Percentiles rank a stretch among this genome's conserved stretches.
These are phyloP conservation scores for Klebsormidium nitens DNA, from an alignment of 139 green algal species.

Conservation along the genomic window DNA sequence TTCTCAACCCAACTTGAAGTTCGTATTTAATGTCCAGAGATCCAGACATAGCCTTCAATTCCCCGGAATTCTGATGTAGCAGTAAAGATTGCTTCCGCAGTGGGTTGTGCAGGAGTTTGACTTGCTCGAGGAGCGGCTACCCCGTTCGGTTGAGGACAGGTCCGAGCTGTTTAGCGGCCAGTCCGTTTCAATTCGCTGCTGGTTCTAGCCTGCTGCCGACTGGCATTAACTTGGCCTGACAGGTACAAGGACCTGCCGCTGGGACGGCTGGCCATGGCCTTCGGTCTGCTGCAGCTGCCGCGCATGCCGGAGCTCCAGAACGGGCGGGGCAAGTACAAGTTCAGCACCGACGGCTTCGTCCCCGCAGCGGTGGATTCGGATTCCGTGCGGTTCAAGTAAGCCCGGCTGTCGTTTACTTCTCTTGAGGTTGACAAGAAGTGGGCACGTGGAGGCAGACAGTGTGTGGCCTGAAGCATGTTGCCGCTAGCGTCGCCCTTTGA, in stretches of 20 bases:
- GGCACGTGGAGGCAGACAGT: not conserved
- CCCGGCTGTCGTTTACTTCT: not conserved
- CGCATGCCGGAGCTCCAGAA: conserved; percentile 77
- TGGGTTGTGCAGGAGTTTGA: no score
- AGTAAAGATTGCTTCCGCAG: no score
- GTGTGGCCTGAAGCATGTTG: not conserved
- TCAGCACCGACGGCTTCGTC: conserved; percentile 15
- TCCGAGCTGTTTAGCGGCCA: no score
- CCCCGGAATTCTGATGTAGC: no score
- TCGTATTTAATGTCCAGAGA: no score
- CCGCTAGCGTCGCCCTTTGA: not conserved
- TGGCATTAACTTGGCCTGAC: conserved; percentile 1
- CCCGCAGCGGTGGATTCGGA: conserved; percentile 6
- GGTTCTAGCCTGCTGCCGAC: conserved; percentile 3
- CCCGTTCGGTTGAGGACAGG: no score
- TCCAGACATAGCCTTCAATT: no score
- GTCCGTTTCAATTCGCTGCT: no score
- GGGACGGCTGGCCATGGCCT: conserved; percentile 61
- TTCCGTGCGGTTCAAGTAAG: conserved; percentile 30
- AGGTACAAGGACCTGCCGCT: conserved; percentile 65
- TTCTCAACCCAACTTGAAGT: no score
- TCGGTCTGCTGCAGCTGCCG: conserved; percentile 83
- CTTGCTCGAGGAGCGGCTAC: no score
- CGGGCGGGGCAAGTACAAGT: conserved; percentile 42
- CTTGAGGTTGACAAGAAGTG: not conserved